phyloP scores from a whole-genome alignment of 163 green algal genomes.

The Volvox carteri region DNA sequence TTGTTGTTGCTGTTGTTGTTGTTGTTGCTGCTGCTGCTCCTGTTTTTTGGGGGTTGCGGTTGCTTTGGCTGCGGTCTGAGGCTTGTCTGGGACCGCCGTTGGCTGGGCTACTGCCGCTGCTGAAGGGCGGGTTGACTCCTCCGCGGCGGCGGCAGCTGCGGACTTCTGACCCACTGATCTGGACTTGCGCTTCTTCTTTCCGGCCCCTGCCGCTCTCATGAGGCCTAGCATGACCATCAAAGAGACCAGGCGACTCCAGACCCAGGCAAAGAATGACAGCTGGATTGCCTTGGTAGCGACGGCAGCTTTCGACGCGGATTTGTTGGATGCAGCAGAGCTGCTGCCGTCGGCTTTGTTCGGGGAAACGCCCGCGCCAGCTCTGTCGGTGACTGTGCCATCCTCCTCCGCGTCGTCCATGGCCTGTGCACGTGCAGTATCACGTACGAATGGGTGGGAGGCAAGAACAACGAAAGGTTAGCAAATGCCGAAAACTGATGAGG shows the following conservation, averaged over 20 bases:
- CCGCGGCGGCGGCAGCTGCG: neutral
- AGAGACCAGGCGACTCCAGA: conserved; percentile 6
- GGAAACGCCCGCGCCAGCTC: too few relatives aligned
- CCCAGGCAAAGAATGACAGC: conserved; percentile 40
- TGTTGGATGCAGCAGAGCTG: neutral
- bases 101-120: neutral
- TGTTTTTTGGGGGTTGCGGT: neutral
- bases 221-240: conserved; percentile 34
- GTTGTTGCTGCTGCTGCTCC: neutral
- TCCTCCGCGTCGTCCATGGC: neutral
- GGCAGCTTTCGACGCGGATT: neutral
- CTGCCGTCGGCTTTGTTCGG: neutral
- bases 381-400: too few relatives aligned
- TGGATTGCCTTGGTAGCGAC: neutral
- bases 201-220: conserved; percentile 2
- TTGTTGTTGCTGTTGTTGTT: neutral
- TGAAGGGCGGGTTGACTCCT: neutral
- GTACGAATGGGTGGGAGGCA: too few relatives aligned
- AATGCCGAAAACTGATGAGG: too few relatives aligned
- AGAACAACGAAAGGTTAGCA: too few relatives aligned
- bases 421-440: too few relatives aligned
- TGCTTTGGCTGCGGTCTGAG: neutral
- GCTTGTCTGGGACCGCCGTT: conserved; percentile 2
- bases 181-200: conserved; percentile 7
- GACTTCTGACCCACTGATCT: neutral